phyloP scores from a whole-genome alignment of 2,329 filamentous ascomycete genomes.

The Ophiostoma triangulosporum region DNA sequence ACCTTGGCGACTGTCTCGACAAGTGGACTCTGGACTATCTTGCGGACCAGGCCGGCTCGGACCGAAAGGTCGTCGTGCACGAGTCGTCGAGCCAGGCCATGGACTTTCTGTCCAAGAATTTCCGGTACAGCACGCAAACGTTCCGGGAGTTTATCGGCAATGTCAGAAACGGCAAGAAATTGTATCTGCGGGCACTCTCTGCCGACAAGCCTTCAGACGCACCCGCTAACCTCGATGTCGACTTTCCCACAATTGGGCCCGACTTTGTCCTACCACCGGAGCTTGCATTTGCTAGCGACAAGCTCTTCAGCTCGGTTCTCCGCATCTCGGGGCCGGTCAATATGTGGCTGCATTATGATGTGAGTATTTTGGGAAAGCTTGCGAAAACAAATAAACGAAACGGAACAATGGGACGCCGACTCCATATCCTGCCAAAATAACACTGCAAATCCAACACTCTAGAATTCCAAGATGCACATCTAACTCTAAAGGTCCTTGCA shows the following conservation, averaged over 20 bases:
- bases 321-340: conserved; percentile 67
- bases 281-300: conserved; percentile 44
- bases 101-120: conserved; percentile 77
- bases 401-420: neutral
- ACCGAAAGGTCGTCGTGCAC: conserved; percentile 60
- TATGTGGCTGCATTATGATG: conserved; percentile 87
- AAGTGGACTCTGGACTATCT: conserved; percentile 61
- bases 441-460: no score
- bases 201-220: conserved; percentile 50
- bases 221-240: conserved; percentile 54
- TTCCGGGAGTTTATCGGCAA: conserved; percentile 55
- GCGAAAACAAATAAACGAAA: neutral
- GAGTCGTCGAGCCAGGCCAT: conserved; percentile 51
- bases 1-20: conserved; percentile 53
- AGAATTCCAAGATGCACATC: neutral
- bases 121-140: conserved; percentile 54
- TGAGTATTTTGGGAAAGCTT: conserved; percentile 22
- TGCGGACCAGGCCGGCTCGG: conserved; percentile 42
- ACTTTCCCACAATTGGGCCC: conserved; percentile 54
- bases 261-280: conserved; percentile 59
- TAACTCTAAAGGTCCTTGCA: conserved; percentile 53
- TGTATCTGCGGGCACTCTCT: conserved; percentile 73
- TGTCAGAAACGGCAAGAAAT: conserved; percentile 41
- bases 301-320: conserved; percentile 63
- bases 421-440: neutral